phyloP scores from a whole-genome alignment of 1,284 basidiomycete genomes.

The Marasmius sp. region DNA sequence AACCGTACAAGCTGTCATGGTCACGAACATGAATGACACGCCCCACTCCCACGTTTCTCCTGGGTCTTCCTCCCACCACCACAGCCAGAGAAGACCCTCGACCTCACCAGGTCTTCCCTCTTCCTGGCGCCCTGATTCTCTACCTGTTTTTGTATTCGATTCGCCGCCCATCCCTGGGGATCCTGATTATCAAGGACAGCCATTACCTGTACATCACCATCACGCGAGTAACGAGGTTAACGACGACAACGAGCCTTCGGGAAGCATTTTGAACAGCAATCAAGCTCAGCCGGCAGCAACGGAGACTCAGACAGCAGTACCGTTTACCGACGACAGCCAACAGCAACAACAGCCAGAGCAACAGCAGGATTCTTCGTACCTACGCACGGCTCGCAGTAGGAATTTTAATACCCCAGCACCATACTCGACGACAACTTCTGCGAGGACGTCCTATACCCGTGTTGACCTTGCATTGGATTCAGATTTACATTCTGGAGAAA shows the following conservation, averaged over 20 bases:
- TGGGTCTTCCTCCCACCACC: not conserved
- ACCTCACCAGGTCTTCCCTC: not conserved
- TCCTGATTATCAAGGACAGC: not conserved
- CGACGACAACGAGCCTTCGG: not conserved
- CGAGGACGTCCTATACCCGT: conserved; percentile 13
- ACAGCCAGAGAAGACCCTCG: conserved; percentile 3
- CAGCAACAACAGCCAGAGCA: too few species aligned
- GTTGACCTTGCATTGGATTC: conserved; percentile 2
- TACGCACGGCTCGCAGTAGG: not conserved
- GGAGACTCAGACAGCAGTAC: too few species aligned
- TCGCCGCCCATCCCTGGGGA: not conserved
- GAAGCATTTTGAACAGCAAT: too few species aligned
- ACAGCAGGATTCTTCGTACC: not conserved
- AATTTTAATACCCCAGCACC: not conserved
- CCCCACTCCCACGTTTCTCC: not conserved
- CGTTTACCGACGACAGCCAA: too few species aligned
- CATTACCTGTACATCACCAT: not conserved
- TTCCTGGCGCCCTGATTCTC: not conserved
- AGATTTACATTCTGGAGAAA: not conserved
- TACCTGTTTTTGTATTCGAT: conserved; percentile 2
- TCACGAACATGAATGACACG: too few species aligned
- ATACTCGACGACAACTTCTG: conserved; percentile 10
- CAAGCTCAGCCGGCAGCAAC: too few species aligned
- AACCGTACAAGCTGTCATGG: too few species aligned
- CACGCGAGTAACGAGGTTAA: not conserved